Evolutionary conservation across 176 grass and related monocot species (phyloP).

Genomic region (Ananas comosus): DNA sequence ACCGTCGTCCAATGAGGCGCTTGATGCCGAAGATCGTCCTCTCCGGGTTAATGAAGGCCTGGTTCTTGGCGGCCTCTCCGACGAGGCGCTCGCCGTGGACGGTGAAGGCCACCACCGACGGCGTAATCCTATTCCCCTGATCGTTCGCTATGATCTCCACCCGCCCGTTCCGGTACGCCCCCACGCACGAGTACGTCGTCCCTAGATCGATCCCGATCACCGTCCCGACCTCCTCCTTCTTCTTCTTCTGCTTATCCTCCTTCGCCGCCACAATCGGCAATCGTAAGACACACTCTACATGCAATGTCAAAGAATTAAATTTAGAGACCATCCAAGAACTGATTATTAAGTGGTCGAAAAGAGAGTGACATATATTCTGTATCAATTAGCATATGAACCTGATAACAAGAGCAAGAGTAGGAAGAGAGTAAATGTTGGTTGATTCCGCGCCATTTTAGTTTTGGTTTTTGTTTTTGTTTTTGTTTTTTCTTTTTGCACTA

Average conservation of each 20-base stretch:
- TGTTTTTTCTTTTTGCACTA: no score
- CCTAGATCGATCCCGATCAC: constrained; percentile 34
- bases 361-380: no score
- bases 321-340: no score
- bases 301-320: no score
- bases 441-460: background rate
- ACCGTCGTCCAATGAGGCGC: no score
- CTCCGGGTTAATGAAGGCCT: constrained; percentile 15
- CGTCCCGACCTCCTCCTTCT: background rate
- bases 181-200: constrained; percentile 35
- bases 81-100: constrained; percentile 9
- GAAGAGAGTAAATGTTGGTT: constrained; percentile 2
- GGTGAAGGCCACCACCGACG: constrained; percentile 11
- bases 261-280: background rate
- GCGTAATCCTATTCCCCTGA: constrained; percentile 19
- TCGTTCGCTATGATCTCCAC: constrained; percentile 30
- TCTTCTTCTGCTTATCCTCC: background rate
- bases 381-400: background rate
- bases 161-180: background rate
- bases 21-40: constrained; percentile 9
- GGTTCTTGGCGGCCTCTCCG: constrained; percentile 15
- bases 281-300: no score
- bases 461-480: no score
- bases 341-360: no score
- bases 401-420: constrained; percentile 13